These are phyloP conservation scores for Arctium lappa DNA, from an alignment of 129 eudicot species.

Conservation along the genomic window DNA sequence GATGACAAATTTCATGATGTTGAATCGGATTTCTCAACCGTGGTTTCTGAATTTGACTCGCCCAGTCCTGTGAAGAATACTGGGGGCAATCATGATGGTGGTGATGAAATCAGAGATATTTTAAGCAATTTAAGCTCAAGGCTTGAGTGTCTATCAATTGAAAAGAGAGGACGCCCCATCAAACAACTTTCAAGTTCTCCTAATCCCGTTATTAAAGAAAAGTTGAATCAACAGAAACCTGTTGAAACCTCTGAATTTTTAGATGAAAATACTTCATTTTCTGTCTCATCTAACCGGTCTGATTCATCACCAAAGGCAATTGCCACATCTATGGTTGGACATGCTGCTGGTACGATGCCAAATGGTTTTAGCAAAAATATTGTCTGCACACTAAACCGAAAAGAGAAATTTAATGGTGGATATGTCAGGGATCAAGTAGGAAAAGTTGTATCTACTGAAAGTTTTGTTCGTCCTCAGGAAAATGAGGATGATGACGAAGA, in stretches of 20 bases:
- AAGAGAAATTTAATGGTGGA: conserved; percentile 13
- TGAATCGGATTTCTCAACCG: conserved; percentile 23
- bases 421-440: conserved; percentile 16
- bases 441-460: conserved; percentile 18
- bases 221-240: conserved; percentile 13
- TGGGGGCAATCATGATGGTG: conserved; percentile 32
- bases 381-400: conserved; percentile 9
- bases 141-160: conserved; percentile 70
- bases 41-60: conserved; percentile 57
- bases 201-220: conserved; percentile 22
- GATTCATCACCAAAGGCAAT: conserved; percentile 26
- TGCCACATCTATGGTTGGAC: conserved; percentile 12
- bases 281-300: conserved; percentile 11
- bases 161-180: conserved; percentile 51
- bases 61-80: conserved; percentile 44
- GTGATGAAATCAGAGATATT: conserved; percentile 80
- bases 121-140: conserved; percentile 65
- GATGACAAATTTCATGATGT: conserved; percentile 7
- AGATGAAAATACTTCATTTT: conserved; percentile 31
- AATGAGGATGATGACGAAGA: conserved; percentile 30
- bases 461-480: neutral
- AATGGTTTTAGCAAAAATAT: conserved; percentile 1
- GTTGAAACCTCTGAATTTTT: conserved; percentile 18
- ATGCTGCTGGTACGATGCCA: neutral
- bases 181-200: conserved; percentile 28